Percentiles rank a stretch among this genome's conserved stretches.
Conservation (phyloP, 2,329 filamentous ascomycete genomes). For the Aureobasidium musti region DNA sequence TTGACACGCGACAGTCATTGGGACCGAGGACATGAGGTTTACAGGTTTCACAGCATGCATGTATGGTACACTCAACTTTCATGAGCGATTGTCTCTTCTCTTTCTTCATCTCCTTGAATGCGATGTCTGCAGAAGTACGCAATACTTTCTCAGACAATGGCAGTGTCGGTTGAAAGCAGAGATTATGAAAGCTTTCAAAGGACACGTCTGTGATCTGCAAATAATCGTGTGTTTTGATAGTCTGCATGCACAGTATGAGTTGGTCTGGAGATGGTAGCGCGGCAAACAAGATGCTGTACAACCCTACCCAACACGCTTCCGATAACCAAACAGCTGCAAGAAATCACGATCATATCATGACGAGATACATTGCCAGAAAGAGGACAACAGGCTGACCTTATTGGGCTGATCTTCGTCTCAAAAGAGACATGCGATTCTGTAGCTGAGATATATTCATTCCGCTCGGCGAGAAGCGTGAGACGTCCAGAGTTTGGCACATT, state of each 20-base stretch:
- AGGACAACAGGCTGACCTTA: neutral
- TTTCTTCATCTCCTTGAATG: neutral
- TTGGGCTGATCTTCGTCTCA: neutral
- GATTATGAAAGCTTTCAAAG: neutral
- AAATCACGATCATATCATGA: neutral
- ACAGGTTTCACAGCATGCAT: slow-evolving; percentile 12
- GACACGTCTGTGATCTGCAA: neutral
- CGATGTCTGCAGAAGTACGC: neutral
- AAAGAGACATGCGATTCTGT: neutral
- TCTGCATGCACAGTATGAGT: neutral
- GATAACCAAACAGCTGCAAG: neutral
- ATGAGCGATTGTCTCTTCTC: neutral
- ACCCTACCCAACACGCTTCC: neutral
- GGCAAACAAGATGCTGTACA: slow-evolving; percentile 12
- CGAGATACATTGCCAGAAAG: neutral
- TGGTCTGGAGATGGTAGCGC: neutral
- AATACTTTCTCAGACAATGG: too few relatives aligned
- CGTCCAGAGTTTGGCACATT: neutral
- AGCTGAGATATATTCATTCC: neutral
- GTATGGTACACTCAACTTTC: neutral
- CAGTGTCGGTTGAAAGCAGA: neutral
- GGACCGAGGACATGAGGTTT: neutral
- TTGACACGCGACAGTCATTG: neutral
- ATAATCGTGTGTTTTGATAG: neutral
- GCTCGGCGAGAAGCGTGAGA: neutral